Evolutionary conservation across 2,329 filamentous ascomycete genomes (phyloP).

Genomic region (Penicillium oxalicum): DNA sequence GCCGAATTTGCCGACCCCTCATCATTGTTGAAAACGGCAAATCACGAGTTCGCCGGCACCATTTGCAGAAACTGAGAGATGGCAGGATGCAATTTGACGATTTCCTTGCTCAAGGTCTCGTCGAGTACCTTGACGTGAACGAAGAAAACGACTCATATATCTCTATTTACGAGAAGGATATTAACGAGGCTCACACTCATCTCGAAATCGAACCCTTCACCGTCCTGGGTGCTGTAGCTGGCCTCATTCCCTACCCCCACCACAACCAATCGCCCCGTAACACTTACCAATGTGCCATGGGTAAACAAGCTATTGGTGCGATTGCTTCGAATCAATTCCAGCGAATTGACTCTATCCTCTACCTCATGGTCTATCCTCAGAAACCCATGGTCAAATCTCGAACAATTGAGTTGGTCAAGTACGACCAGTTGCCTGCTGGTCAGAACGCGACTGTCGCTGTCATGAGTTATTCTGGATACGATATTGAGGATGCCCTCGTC

Average conservation of each 20-base stretch:
- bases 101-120: constrained; percentile 79
- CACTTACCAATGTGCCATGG: constrained; percentile 99
- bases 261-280: constrained; percentile 99
- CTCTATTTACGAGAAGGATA: constrained; percentile 78
- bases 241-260: constrained; percentile 94
- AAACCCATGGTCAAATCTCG: constrained; percentile 96
- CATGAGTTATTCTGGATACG: constrained; percentile 98
- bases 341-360: constrained; percentile 90
- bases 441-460: constrained; percentile 97
- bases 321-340: constrained; percentile 98
- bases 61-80: constrained; percentile 73
- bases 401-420: constrained; percentile 93
- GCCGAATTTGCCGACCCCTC: constrained; percentile 88
- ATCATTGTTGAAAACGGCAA: constrained; percentile 89
- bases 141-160: constrained; percentile 97
- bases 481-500: constrained; percentile 97
- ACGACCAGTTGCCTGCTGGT: constrained; percentile 92
- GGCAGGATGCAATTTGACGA: constrained; percentile 89
- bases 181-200: constrained; percentile 79
- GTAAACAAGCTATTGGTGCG: constrained; percentile 97
- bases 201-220: constrained; percentile 98
- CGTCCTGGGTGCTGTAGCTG: constrained; percentile 88
- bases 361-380: constrained; percentile 95
- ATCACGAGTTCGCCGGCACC: constrained; percentile 70
- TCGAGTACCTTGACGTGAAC: constrained; percentile 97